phyloP scores from a whole-genome alignment of 2,329 filamentous ascomycete species.

The Xylariales sp. region DNA sequence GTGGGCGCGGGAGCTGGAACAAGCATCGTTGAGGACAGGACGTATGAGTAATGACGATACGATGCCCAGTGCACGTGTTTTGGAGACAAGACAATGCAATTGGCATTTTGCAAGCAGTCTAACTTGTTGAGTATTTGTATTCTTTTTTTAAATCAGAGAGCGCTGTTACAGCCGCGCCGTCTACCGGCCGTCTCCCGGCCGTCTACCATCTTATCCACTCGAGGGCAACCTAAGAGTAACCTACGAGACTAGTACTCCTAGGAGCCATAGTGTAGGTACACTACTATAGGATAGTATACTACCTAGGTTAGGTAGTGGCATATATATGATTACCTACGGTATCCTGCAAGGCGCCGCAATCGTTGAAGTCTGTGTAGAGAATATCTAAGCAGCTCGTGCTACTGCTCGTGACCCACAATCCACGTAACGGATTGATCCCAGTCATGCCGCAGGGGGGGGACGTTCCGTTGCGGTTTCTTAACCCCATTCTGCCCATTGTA shows the following conservation, averaged over 20 bases:
- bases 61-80: background rate
- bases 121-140: background rate
- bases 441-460: constrained; percentile 38
- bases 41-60: constrained; percentile 10
- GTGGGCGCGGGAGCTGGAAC: constrained; percentile 14
- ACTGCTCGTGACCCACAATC: constrained; percentile 33
- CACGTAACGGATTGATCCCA: constrained; percentile 41
- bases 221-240: constrained; percentile 9
- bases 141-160: background rate
- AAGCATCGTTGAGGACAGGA: constrained; percentile 8
- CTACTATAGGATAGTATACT: no score
- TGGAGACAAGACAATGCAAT: background rate
- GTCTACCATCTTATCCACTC: background rate
- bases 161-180: constrained; percentile 5
- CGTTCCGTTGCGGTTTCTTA: constrained; percentile 38
- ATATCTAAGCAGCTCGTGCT: background rate
- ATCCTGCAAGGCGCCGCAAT: constrained; percentile 35
- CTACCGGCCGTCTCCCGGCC: background rate
- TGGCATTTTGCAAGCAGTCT: background rate
- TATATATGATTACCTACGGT: no score
- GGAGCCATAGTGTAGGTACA: background rate
- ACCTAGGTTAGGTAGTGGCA: no score
- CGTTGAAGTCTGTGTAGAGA: constrained; percentile 21
- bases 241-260: background rate
- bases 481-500: constrained; percentile 29